Evolutionary conservation across 257 asterid genomes (phyloP).

Genomic region (Solanum stenotomum): DNA sequence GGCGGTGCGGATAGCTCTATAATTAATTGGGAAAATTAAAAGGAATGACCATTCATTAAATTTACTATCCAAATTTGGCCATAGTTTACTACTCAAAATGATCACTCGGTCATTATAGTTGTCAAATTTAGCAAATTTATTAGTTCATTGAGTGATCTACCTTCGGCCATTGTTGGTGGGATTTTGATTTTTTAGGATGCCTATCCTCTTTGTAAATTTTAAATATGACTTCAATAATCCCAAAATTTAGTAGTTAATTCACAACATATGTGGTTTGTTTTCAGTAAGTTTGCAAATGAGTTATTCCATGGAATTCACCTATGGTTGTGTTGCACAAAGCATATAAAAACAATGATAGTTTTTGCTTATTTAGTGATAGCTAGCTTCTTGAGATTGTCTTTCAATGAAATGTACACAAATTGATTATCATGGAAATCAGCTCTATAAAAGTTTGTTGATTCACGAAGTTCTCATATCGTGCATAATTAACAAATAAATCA

Average conservation of each 20-base stretch:
- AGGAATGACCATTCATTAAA: not conserved
- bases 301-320: not conserved
- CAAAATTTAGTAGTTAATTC: not conserved
- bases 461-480: not conserved
- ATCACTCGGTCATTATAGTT: not conserved
- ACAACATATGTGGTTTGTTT: not conserved
- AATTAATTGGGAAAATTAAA: too few species aligned
- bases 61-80: not conserved
- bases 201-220: not conserved
- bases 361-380: not conserved
- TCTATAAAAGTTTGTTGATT: too few species aligned
- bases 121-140: too few species aligned
- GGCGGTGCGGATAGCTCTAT: not conserved
- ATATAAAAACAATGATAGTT: too few species aligned
- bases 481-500: too few species aligned
- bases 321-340: not conserved
- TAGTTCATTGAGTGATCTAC: not conserved
- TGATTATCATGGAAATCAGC: not conserved
- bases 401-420: too few species aligned
- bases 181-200: not conserved
- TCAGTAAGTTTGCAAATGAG: not conserved
- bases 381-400: not conserved
- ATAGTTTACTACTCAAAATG: not conserved
- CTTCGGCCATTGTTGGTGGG: not conserved
- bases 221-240: not conserved